phyloP scores from a whole-genome alignment of 2,329 filamentous ascomycete genomes.

The Uncinocarpus reesii region DNA sequence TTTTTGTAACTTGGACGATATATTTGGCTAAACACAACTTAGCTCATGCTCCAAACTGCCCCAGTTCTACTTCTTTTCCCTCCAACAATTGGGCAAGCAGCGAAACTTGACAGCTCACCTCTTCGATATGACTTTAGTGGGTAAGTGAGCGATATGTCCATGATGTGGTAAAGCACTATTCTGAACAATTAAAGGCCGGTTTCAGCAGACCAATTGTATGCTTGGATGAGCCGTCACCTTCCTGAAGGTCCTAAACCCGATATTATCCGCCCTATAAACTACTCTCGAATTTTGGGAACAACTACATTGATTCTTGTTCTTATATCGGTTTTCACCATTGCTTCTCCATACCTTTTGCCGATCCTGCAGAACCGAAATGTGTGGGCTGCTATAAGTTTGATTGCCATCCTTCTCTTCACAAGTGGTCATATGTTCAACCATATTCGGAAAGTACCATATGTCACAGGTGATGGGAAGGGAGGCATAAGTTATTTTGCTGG shows the following conservation, averaged over 20 bases:
- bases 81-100: conserved; percentile 71
- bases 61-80: conserved; percentile 81
- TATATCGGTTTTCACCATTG: conserved; percentile 58
- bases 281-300: conserved; percentile 58
- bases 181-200: conserved; percentile 46
- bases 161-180: neutral
- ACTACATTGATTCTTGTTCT: conserved; percentile 60
- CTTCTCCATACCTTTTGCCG: conserved; percentile 69
- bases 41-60: conserved; percentile 90
- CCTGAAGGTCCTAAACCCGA: conserved; percentile 65
- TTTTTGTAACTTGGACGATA: conserved; percentile 14
- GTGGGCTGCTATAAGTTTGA: conserved; percentile 83
- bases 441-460: conserved; percentile 90
- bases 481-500: conserved; percentile 81
- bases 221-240: conserved; percentile 69
- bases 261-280: conserved; percentile 82
- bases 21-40: conserved; percentile 5
- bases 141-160: conserved; percentile 47
- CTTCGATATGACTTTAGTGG: conserved; percentile 78
- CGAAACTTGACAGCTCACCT: conserved; percentile 58
- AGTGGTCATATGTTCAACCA: conserved; percentile 99
- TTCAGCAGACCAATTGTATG: conserved; percentile 64
- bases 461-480: conserved; percentile 70
- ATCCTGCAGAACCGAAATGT: conserved; percentile 81
- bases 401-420: conserved; percentile 82